These are phyloP conservation scores for Gracilaria vermiculophylla DNA, from an alignment of 23 red algal species.

Conservation along the genomic window DNA sequence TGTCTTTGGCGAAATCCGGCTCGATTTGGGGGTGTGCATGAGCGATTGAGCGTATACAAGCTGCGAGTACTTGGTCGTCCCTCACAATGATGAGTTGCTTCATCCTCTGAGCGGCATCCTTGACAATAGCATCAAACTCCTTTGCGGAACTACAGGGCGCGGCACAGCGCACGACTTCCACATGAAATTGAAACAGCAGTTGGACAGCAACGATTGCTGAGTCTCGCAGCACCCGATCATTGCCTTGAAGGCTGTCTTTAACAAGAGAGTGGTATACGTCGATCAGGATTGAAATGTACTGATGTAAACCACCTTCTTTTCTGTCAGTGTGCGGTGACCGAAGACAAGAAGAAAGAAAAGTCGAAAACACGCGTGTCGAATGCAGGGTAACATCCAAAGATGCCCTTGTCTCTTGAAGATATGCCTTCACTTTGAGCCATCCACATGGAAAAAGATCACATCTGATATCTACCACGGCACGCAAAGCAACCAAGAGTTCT, in stretches of 20 bases:
- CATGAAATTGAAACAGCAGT: neutral
- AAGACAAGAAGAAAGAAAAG: constrained; percentile 7
- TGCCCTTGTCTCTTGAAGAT: neutral
- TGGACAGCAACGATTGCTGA: neutral
- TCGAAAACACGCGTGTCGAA: neutral
- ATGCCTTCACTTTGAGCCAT: neutral
- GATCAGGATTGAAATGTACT: neutral
- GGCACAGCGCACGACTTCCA: neutral
- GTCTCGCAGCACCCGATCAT: neutral
- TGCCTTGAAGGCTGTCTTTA: neutral
- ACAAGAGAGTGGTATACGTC: neutral
- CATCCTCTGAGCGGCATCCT: neutral
- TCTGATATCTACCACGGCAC: neutral
- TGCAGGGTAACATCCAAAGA: neutral
- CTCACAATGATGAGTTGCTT: neutral
- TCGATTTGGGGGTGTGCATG: neutral
- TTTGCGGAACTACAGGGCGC: neutral
- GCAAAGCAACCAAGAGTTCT: constrained; percentile 13
- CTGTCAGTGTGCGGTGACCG: neutral
- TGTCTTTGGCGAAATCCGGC: neutral
- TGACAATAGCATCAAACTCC: neutral
- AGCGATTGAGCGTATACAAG: neutral
- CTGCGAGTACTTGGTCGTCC: neutral
- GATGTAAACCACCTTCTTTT: neutral
- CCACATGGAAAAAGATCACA: neutral